A percentile compares a stretch with the other conserved stretches of the same genome.
phyloP scores from a whole-genome alignment of 225 moss, liverwort and hornwort genomes.

The Anthoceros angustus region DNA sequence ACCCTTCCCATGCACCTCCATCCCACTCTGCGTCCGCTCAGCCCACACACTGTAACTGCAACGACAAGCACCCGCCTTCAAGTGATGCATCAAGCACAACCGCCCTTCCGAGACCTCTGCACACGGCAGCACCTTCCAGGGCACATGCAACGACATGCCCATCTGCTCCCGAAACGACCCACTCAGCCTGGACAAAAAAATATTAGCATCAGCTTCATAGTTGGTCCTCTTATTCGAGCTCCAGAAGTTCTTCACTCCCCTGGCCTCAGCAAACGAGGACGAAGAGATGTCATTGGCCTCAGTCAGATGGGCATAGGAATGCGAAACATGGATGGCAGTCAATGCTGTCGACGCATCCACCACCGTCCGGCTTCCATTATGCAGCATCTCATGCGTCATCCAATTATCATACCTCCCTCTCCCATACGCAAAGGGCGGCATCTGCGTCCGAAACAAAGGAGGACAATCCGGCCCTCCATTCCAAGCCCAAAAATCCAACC shows the following conservation, averaged over 20 bases:
- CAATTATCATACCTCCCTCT: constrained; percentile 4
- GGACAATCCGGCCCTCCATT: neutral
- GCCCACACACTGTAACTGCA: neutral
- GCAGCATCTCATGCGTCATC: neutral
- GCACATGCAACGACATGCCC: neutral
- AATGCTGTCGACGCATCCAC: neutral
- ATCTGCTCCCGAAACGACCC: neutral
- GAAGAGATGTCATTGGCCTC: neutral
- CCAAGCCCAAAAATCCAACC: constrained; percentile 1
- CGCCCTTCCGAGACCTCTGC: neutral
- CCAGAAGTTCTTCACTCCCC: constrained; percentile 4
- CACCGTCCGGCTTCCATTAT: neutral
- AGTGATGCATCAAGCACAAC: neutral
- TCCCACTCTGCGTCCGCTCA: neutral
- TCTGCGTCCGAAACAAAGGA: neutral
- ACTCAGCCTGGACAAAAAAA: constrained; percentile 1
- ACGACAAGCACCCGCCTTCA: neutral
- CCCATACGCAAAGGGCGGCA: neutral
- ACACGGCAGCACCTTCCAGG: neutral
- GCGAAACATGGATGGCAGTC: neutral
- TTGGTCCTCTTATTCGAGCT: constrained; percentile 1
- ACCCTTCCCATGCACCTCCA: neutral
- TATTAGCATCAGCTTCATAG: neutral
- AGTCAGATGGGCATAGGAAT: neutral
- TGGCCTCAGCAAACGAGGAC: neutral